These are phyloP conservation scores for Arthrobotrys megalospora DNA, from an alignment of 2,329 filamentous ascomycete species.

Conservation along the genomic window DNA sequence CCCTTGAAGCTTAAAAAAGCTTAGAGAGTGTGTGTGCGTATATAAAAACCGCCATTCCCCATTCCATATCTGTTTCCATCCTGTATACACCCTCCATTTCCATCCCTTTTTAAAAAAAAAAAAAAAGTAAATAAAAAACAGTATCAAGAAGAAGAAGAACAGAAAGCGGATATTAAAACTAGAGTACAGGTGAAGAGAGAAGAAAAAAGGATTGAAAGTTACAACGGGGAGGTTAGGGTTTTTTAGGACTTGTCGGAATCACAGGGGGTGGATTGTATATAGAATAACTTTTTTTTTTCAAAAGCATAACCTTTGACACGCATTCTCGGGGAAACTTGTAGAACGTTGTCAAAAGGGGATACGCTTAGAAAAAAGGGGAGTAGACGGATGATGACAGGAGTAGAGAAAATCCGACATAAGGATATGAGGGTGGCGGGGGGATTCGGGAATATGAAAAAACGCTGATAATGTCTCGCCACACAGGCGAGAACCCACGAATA, in stretches of 20 bases:
- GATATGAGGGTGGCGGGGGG: not conserved
- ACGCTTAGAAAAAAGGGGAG: not conserved
- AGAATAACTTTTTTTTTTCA: not conserved
- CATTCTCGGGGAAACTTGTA: slow-evolving; percentile 41
- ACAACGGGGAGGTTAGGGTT: not conserved
- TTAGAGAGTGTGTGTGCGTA: too few species aligned
- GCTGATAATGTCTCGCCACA: not conserved
- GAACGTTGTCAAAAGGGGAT: slow-evolving; percentile 28
- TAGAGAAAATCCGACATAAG: slow-evolving; percentile 2
- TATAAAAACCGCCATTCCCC: too few species aligned
- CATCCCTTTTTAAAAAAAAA: slow-evolving; percentile 3
- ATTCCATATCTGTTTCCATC: not conserved
- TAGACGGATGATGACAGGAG: not conserved
- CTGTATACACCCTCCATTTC: not conserved
- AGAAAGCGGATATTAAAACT: slow-evolving; percentile 30
- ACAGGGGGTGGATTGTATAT: not conserved
- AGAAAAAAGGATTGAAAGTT: slow-evolving; percentile 1
- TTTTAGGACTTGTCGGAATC: slow-evolving; percentile 2
- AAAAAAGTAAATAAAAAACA: slow-evolving; percentile 24
- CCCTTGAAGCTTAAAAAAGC: too few species aligned
- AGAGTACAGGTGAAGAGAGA: not conserved
- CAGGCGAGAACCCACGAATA: slow-evolving; percentile 4
- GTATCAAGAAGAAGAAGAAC: slow-evolving; percentile 15
- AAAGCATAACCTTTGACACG: slow-evolving; percentile 7
- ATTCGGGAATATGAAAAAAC: slow-evolving; percentile 11